Base-by-base conservation (phyloP, 805 yeast genomes). In the Maudiozyma barnettii region DNA sequence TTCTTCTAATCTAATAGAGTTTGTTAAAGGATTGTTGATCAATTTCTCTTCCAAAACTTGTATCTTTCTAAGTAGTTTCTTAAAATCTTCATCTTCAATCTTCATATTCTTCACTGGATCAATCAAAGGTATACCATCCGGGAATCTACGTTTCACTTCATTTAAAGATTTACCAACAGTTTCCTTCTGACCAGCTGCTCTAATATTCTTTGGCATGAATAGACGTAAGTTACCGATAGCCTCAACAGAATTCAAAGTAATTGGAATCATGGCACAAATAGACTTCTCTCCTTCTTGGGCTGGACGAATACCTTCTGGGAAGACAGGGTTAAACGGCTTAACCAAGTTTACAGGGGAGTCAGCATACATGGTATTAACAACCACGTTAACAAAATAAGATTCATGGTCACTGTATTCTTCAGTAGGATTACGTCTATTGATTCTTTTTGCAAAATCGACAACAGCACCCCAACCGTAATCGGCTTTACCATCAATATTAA, bases 391-490 rank as follows among this genome's bases (percentile, higher is more conserved):
- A 51, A 93, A 72, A 63, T 88, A 91, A 0, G 95, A 79, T 61
- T 93, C 95, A 63, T 91, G 96, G 55, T 90, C 96, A 16, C 82
- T 73, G 63, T 70, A 87, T 1, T 69, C 70, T 47, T 77, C 79
- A 10, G 75, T 57, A 20, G 78, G 76, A 53, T 76, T 74, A 60
- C 84, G 75, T 58, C 79, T 83, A 58, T 71, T 77, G 42, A 68
- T 66, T 62, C 98, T 76, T 65, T 88, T 90, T 39, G 77, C 72
- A 56, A 82, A 85, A 42, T 80, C 78, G 10, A 85, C 79, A 12
- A 90, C 93, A 61, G 86, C 84, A 49, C 91, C 96, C 99, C 99
- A 93, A n/a, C 96, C 97, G 63, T 89, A 95, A 51, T 88, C 84
- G 42, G 75, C 66, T 6, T 69, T 70, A 19, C 65, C 67, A 23